These are phyloP conservation scores for Fusarium sp. DNA, from an alignment of 2,329 filamentous ascomycete species.

Conservation along the genomic window DNA sequence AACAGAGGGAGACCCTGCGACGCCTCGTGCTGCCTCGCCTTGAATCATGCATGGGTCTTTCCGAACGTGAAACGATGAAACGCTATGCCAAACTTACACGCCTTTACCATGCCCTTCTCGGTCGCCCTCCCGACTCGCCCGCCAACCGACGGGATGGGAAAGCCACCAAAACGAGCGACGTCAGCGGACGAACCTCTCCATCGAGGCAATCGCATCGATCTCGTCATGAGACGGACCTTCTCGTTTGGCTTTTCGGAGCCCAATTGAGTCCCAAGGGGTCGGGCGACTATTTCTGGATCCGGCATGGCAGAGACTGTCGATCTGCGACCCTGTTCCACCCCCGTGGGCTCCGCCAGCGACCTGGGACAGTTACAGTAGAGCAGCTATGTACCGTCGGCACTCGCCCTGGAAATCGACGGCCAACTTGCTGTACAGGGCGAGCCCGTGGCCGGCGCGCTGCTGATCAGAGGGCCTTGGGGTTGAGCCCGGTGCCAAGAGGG, in stretches of 20 bases:
- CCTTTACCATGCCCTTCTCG: conserved; percentile 35
- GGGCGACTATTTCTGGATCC: conserved; percentile 4
- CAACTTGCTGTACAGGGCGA: too few relatives aligned
- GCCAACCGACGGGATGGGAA: conserved; percentile 19
- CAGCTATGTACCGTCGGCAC: conserved; percentile 34
- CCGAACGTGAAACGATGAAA: conserved; percentile 38
- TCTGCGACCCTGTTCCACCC: conserved; percentile 24
- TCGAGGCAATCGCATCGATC: background rate
- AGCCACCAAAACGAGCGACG: background rate
- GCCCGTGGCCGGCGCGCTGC: too few relatives aligned
- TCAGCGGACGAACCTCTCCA: background rate
- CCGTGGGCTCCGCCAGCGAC: conserved; percentile 1
- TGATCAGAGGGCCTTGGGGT: too few relatives aligned
- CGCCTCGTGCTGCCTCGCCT: too few relatives aligned
- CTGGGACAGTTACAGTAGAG: conserved; percentile 2
- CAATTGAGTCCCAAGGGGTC: conserved; percentile 30
- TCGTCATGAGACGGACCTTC: background rate
- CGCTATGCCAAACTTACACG: conserved; percentile 37
- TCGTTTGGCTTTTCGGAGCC: conserved; percentile 13
- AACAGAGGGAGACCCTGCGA: background rate
- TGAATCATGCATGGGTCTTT: conserved; percentile 4
- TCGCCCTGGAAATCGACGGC: conserved; percentile 16
- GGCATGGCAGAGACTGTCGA: conserved; percentile 12
- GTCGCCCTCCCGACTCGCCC: conserved; percentile 16
- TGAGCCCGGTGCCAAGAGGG: conserved; percentile 31